Evolutionary conservation across 306 rosid genomes (phyloP).

Genomic region (Rosa lucieae): DNA sequence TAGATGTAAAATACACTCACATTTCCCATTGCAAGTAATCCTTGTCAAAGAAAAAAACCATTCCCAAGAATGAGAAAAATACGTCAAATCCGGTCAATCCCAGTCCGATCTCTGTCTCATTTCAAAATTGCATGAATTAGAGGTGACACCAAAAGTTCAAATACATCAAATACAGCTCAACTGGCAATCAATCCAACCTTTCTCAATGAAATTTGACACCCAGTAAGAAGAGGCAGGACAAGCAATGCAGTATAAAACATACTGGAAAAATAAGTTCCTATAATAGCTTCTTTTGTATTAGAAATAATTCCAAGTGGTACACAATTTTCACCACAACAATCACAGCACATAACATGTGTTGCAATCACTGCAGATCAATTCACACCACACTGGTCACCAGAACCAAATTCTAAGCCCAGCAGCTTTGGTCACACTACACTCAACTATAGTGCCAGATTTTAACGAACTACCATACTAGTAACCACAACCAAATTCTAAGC

Average conservation of each 20-base stretch:
- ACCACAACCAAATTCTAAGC: background rate
- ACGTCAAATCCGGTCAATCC: constrained; percentile 96
- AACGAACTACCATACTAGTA: background rate
- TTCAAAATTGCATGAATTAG: constrained; percentile 32
- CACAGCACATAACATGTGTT: background rate
- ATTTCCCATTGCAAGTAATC: too few species aligned
- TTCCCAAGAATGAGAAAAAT: constrained; percentile 87
- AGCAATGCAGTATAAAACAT: too few species aligned
- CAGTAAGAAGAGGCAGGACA: too few species aligned
- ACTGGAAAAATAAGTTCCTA: too few species aligned
- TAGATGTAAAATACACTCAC: too few species aligned
- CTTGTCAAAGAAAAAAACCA: constrained; percentile 50
- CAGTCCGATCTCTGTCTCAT: constrained; percentile 84
- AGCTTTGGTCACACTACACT: background rate
- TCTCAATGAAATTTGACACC: too few species aligned
- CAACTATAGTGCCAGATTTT: background rate
- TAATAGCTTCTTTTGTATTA: too few species aligned
- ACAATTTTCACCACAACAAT: too few species aligned
- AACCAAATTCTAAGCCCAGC: background rate
- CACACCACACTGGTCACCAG: background rate
- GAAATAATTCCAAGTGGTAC: too few species aligned
- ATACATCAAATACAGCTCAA: background rate
- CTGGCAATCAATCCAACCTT: too few species aligned
- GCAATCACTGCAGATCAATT: background rate
- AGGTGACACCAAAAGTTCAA: background rate